Percentiles rank a stretch among this genome's conserved stretches.
These are phyloP conservation scores for Citrus glauca DNA, from an alignment of 345 rosid genomes.

Conservation along the genomic window DNA sequence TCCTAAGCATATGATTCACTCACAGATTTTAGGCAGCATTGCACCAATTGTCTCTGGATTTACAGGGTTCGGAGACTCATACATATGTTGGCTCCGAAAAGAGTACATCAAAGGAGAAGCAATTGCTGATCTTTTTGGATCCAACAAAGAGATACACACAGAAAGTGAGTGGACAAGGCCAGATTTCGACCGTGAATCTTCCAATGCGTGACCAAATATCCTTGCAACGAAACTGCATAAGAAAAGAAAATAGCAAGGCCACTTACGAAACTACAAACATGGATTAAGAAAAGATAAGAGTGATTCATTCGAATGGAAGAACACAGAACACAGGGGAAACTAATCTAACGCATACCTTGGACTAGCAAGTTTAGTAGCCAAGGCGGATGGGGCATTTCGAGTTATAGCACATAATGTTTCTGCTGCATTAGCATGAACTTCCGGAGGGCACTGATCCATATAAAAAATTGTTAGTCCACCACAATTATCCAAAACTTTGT, in stretches of 20 bases:
- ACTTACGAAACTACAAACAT: constrained; percentile 2
- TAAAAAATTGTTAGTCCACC: constrained; percentile 10
- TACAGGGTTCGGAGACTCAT: constrained; percentile 68
- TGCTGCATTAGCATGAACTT: constrained; percentile 94
- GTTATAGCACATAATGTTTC: constrained; percentile 93
- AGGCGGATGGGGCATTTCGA: constrained; percentile 83
- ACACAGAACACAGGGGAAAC: constrained; percentile 5
- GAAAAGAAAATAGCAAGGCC: constrained; percentile 8
- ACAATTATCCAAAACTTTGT: background rate
- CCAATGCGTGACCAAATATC: constrained; percentile 92
- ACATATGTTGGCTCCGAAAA: constrained; percentile 76
- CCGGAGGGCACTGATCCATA: constrained; percentile 64
- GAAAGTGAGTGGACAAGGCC: constrained; percentile 92
- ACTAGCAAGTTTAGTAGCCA: constrained; percentile 87
- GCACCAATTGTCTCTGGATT: constrained; percentile 83
- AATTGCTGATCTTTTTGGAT: constrained; percentile 76
- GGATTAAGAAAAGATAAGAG: background rate
- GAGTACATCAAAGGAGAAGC: constrained; percentile 73
- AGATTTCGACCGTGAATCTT: constrained; percentile 84
- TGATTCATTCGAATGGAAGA: background rate
- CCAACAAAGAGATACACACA: constrained; percentile 92
- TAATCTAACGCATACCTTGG: constrained; percentile 52
- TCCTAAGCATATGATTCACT: constrained; percentile 21
- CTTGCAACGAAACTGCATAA: constrained; percentile 75
- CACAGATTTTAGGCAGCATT: constrained; percentile 95